Conservation (phyloP, 2,329 filamentous ascomycete genomes). For the Botrytis squamosa region DNA sequence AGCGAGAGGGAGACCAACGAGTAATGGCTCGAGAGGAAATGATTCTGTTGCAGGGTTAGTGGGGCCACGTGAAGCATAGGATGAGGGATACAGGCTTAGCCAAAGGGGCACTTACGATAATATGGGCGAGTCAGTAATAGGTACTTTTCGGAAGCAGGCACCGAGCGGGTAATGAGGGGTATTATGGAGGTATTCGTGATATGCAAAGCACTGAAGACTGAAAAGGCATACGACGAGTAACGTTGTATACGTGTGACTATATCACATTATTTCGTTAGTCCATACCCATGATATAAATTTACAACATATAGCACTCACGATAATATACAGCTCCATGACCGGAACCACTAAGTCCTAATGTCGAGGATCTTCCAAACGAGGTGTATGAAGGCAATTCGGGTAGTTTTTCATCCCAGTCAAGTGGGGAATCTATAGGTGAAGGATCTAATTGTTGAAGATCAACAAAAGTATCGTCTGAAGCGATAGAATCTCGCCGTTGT, state of each 20-base stretch:
- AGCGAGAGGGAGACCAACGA: slow-evolving; percentile 74
- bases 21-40: slow-evolving; percentile 68
- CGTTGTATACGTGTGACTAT: slow-evolving; percentile 74
- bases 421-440: slow-evolving; percentile 64
- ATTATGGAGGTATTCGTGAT: slow-evolving; percentile 79
- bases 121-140: slow-evolving; percentile 87
- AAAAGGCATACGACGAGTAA: slow-evolving; percentile 85
- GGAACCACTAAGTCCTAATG: slow-evolving; percentile 57
- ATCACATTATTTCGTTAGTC: not conserved
- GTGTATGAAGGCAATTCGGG: slow-evolving; percentile 45
- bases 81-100: slow-evolving; percentile 65
- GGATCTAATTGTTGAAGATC: slow-evolving; percentile 80
- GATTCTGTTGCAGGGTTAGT: slow-evolving; percentile 44
- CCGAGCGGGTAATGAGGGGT: slow-evolving; percentile 70
- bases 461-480: slow-evolving; percentile 55
- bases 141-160: slow-evolving; percentile 75
- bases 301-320: slow-evolving; percentile 50
- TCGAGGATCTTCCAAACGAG: slow-evolving; percentile 39
- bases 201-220: slow-evolving; percentile 73
- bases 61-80: slow-evolving; percentile 46
- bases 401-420: slow-evolving; percentile 47
- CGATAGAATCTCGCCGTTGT: slow-evolving; percentile 40
- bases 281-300: not conserved
- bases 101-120: slow-evolving; percentile 67
- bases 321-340: slow-evolving; percentile 75